Conservation (phyloP, 306 rosid species). For the Citrullus amarus region DNA sequence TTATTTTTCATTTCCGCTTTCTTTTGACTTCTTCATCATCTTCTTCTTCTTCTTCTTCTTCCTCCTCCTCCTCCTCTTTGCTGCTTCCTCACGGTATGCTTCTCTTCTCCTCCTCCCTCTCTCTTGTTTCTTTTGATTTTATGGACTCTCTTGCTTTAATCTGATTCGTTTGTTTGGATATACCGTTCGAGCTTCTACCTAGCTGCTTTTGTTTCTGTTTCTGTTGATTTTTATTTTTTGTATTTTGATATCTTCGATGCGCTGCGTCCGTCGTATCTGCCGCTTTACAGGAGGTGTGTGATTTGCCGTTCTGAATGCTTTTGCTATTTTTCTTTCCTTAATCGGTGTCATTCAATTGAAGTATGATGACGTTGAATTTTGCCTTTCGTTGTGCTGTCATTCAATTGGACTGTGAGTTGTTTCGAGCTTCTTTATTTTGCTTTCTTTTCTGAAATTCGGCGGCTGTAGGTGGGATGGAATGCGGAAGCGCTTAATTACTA, state of each 20-base stretch:
- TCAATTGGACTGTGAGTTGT: background rate
- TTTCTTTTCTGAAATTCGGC: background rate
- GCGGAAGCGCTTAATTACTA: background rate
- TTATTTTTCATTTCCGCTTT: background rate
- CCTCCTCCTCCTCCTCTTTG: background rate
- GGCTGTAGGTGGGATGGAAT: background rate
- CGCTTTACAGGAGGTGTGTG: background rate
- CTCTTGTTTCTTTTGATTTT: background rate
- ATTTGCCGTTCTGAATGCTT: background rate
- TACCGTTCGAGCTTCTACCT: background rate
- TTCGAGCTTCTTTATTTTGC: background rate
- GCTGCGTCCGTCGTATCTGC: background rate
- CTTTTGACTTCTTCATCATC: background rate
- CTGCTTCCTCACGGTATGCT: slow-evolving; percentile 2
- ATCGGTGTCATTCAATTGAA: background rate
- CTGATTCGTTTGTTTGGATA: background rate
- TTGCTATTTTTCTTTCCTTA: background rate
- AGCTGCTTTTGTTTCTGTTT: background rate
- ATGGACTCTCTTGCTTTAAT: background rate
- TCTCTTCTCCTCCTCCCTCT: background rate
- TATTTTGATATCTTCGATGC: background rate
- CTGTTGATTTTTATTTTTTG: background rate
- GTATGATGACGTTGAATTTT: background rate
- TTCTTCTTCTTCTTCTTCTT: background rate
- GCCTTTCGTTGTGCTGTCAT: background rate